A percentile compares a stretch with the other conserved stretches of the same genome.
Conservation (phyloP, 2,329 filamentous ascomycete species). For the Emmonsiellopsis sp. region DNA sequence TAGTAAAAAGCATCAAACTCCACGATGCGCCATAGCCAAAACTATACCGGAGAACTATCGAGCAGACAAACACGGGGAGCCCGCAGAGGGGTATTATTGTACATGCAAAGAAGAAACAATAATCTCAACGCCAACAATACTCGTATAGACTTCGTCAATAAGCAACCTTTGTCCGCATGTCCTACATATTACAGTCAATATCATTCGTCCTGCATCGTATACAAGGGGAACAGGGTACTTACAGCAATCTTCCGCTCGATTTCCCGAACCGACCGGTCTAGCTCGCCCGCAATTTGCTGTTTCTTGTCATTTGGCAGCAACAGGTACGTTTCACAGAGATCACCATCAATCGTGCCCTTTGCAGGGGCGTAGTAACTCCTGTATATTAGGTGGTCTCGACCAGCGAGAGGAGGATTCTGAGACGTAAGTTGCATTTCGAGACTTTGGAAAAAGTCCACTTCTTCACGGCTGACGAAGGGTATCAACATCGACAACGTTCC, state of each 20-base stretch:
- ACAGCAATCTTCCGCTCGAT: conserved; percentile 91
- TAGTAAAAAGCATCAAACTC: neutral
- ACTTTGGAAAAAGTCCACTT: conserved; percentile 95
- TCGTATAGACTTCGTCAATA: conserved; percentile 28
- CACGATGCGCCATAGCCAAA: neutral
- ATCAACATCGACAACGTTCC: conserved; percentile 90
- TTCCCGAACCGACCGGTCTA: conserved; percentile 82
- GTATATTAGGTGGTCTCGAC: conserved; percentile 91
- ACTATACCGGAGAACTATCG: neutral
- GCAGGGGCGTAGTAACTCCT: conserved; percentile 92
- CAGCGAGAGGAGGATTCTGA: conserved; percentile 79
- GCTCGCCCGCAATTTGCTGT: conserved; percentile 84
- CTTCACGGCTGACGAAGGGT: conserved; percentile 82
- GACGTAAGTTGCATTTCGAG: conserved; percentile 79
- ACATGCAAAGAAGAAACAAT: neutral
- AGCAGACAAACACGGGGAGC: neutral
- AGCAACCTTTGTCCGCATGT: conserved; percentile 49
- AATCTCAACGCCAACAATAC: conserved; percentile 1
- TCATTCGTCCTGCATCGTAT: conserved; percentile 6
- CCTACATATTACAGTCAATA: conserved; percentile 25
- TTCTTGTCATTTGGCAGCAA: conserved; percentile 80
- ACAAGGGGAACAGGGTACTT: conserved; percentile 18
- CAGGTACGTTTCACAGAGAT: conserved; percentile 87
- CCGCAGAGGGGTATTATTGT: conserved; percentile 2
- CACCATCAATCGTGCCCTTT: conserved; percentile 93